phyloP scores from a whole-genome alignment of 2,329 filamentous ascomycete genomes.

The Hymenoscyphus repandus region DNA sequence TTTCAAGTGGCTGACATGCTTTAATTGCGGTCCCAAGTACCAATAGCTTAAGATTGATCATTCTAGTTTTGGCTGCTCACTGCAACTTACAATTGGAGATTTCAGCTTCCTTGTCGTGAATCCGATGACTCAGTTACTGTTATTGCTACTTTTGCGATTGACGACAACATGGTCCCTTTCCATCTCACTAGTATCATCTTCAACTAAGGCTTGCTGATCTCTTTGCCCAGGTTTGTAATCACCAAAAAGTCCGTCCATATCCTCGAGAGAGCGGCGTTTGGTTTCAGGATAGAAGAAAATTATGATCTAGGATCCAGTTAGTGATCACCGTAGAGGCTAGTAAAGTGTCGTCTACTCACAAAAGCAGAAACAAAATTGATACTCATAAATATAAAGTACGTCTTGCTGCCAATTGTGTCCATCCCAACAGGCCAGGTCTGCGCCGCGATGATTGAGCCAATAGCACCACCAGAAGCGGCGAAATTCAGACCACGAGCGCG shows the following conservation, averaged over 20 bases:
- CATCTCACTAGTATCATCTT: not conserved
- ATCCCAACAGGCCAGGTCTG: conserved; percentile 53
- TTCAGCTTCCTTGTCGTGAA: too few relatives aligned
- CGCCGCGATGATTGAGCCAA: conserved; percentile 49
- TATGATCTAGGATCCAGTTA: conserved; percentile 31
- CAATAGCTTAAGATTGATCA: too few relatives aligned
- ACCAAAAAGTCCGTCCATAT: conserved; percentile 41
- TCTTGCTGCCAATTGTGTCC: conserved; percentile 42
- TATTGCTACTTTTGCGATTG: too few relatives aligned
- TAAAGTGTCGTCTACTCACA: conserved; percentile 25
- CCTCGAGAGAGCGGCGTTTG: conserved; percentile 40
- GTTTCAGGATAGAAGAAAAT: conserved; percentile 42
- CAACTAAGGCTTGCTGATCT: not conserved
- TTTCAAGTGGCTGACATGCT: too few relatives aligned
- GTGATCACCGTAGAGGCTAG: not conserved
- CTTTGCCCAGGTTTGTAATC: conserved; percentile 1
- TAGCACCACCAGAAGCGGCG: conserved; percentile 47
- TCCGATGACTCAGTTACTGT: too few relatives aligned
- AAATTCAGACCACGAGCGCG: conserved; percentile 52
- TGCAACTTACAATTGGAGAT: too few relatives aligned
- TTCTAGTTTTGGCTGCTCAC: too few relatives aligned
- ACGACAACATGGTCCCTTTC: not conserved
- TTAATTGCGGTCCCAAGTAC: too few relatives aligned
- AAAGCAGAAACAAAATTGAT: conserved; percentile 45
- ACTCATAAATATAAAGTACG: conserved; percentile 54